Conservation (phyloP, 352 stramenopile species). For the Phytophthora aleatoria region DNA sequence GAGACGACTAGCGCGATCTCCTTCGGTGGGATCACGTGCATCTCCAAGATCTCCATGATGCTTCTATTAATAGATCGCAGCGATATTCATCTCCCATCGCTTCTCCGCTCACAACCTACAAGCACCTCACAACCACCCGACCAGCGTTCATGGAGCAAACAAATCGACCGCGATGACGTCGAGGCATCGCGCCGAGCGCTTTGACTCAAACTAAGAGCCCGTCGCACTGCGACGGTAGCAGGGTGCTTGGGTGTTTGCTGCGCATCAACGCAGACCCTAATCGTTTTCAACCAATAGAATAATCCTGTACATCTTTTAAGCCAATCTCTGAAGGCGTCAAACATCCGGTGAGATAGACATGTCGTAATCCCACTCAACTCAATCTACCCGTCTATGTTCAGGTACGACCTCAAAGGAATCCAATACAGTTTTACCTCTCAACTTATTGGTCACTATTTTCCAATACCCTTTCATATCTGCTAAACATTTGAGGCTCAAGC, state of each 20-base stretch:
- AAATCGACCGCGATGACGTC: neutral
- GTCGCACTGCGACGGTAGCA: too few species aligned
- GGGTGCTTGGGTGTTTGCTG: neutral
- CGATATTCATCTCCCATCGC: neutral
- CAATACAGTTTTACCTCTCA: too few species aligned
- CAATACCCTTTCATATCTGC: neutral
- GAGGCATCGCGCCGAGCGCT: neutral
- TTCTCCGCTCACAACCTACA: neutral
- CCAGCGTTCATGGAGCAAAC: neutral
- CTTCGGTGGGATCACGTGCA: too few species aligned
- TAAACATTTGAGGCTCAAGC: neutral
- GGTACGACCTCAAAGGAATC: neutral
- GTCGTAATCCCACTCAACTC: constrained; percentile 9
- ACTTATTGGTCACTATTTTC: neutral
- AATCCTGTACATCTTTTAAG: neutral
- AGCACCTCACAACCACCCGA: neutral
- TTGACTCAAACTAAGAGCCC: too few species aligned
- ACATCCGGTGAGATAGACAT: constrained; percentile 21
- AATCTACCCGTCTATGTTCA: neutral
- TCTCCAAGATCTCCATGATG: too few species aligned
- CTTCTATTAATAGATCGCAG: too few species aligned
- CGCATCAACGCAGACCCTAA: neutral
- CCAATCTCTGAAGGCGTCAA: constrained; percentile 6
- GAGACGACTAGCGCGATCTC: too few species aligned
- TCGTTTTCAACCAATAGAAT: neutral